A percentile compares a stretch with the other conserved stretches of the same genome.
phyloP scores from a whole-genome alignment of 1,139 yeast species.

The Neolecta irregularis region DNA sequence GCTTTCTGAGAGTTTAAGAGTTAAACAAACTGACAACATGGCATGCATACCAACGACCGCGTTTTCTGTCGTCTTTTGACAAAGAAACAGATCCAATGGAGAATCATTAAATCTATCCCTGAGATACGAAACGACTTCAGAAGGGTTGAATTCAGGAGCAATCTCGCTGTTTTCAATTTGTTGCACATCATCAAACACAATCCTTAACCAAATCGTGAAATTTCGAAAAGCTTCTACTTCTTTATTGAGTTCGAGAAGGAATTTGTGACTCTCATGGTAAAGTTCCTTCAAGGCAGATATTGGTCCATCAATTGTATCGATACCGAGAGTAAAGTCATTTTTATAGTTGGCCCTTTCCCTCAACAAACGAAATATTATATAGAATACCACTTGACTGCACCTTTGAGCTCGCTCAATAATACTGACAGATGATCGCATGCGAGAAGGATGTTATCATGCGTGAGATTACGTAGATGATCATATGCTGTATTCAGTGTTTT shows the following conservation, averaged over 20 bases:
- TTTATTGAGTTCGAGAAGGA: constrained; percentile 5
- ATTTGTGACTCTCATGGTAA: constrained; percentile 6
- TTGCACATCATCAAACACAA: constrained; percentile 11
- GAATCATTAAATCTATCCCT: no score
- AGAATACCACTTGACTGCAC: constrained; percentile 3
- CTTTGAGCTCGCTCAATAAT: constrained; percentile 20
- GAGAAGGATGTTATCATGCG: constrained; percentile 38
- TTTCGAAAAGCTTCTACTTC: constrained; percentile 13
- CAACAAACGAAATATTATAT: neutral
- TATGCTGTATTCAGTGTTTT: constrained; percentile 35
- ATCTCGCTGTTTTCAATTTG: neutral
- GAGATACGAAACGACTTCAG: no score
- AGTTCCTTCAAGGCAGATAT: constrained; percentile 2
- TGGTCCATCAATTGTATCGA: neutral
- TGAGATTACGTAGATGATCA: constrained; percentile 32
- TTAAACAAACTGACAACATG: no score
- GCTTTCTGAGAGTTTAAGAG: no score
- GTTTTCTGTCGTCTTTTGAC: no score
- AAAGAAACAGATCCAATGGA: no score
- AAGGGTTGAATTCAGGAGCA: no score
- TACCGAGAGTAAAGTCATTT: constrained; percentile 1
- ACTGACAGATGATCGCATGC: constrained; percentile 42
- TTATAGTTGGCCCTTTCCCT: no score
- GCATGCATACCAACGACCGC: no score
- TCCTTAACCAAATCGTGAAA: constrained; percentile 16